Evolutionary conservation across 192 early-diverging fungal genomes (phyloP).

Genomic region (Dissophora globulifera): DNA sequence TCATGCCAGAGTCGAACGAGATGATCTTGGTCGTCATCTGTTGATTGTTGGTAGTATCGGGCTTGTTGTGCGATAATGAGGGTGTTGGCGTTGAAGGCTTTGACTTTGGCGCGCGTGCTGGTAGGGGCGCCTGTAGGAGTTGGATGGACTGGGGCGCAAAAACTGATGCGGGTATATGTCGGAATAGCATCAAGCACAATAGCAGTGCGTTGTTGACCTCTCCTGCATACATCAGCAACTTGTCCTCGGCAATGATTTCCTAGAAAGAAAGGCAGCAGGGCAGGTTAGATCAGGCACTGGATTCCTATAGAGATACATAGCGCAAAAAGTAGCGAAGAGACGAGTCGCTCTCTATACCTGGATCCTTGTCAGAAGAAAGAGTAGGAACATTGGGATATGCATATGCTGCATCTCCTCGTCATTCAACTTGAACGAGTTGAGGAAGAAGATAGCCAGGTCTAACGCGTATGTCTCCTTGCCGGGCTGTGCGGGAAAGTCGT

Average conservation of each 20-base stretch:
- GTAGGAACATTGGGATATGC: constrained; percentile 83
- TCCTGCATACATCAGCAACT: constrained; percentile 19
- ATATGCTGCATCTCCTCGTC: constrained; percentile 87
- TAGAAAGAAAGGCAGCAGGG: no score
- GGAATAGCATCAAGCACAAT: constrained; percentile 46
- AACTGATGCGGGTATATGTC: constrained; percentile 38
- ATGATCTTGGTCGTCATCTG: constrained; percentile 6
- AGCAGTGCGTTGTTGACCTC: constrained; percentile 27
- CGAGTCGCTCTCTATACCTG: constrained; percentile 60
- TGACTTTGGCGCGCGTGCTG: constrained; percentile 35
- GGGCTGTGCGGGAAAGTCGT: constrained; percentile 49
- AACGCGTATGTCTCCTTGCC: constrained; percentile 56
- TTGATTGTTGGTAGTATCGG: constrained; percentile 8
- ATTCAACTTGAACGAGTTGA: constrained; percentile 77
- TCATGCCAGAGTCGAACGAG: constrained; percentile 51
- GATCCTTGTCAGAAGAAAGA: constrained; percentile 63
- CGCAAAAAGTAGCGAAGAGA: no score
- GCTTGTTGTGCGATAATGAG: not conserved
- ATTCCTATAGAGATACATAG: no score
- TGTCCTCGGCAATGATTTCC: constrained; percentile 23
- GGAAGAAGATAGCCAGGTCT: constrained; percentile 76
- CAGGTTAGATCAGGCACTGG: not conserved
- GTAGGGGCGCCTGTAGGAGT: constrained; percentile 18
- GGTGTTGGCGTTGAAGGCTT: constrained; percentile 40
- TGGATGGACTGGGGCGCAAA: constrained; percentile 41